Evolutionary conservation across 1,284 basidiomycete genomes (phyloP), one percentile per base, ranked within the genome.

Genomic region (Dichomitus squalens): DNA sequence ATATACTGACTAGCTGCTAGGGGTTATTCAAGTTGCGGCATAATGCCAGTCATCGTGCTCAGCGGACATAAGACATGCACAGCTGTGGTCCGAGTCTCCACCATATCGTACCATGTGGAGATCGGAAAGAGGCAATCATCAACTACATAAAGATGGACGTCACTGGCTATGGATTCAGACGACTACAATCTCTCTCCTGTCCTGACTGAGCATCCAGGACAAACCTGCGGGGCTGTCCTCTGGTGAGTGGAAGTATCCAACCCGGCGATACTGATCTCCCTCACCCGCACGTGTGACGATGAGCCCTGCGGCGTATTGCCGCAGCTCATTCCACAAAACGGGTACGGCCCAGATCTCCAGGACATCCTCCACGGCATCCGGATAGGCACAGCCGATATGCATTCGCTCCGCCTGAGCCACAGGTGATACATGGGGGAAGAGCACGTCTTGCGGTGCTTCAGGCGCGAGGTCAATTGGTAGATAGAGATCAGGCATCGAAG

Each of bases 311-410:
- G 53, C 50, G 34, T 59, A 53, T 27, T 59, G 53, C 21, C 46
- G 25, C 2, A 38, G 2, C 25, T 12, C 18, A 44, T 55, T 59
- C 58, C 58, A 59, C 39, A 50, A 16, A 41, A 58, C 23, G 4
- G 57, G 52, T 6, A 61, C 41, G 2, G 60, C 50, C 57, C 53
- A 61, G 6, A 59, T 27, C 34, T 59, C 56, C 48, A 50, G 20
- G 38, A 47, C 49, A 12, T 55, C 49, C 44, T 52, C 58, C 20
- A 31, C 31, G 21, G 44, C 34, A 20, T 59, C 58, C 16, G 58
- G 58, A 34, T 59, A 59, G 27, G 58, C 58, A 16, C 53, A 54
- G 0, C 58, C 58, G 20, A 59, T 55, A 21, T 52, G 50, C 7
- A 20, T n/a, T 4, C 53, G 31, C 21, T 51, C 49, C 7, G n/a